Conservation (phyloP, 2,329 filamentous ascomycete genomes). For the Hypoxylon sp. region DNA sequence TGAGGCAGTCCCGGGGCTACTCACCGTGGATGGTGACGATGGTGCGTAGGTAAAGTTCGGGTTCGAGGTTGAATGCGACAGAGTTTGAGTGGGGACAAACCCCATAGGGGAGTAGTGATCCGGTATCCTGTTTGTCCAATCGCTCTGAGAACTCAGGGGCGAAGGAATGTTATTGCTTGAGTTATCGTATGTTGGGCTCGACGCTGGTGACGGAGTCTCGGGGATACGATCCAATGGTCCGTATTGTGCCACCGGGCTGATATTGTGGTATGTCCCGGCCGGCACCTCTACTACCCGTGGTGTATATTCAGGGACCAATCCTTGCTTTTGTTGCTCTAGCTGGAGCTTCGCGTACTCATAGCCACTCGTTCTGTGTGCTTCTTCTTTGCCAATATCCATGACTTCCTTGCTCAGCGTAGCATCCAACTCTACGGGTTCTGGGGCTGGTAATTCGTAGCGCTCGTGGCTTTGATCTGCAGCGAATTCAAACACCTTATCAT, state of each 20-base stretch:
- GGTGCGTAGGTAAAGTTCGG: conserved; percentile 47
- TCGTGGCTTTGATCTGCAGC: conserved; percentile 63
- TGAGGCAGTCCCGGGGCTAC: conserved; percentile 48
- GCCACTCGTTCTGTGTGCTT: conserved; percentile 59
- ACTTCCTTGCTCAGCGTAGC: conserved; percentile 59
- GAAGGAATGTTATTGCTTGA: conserved; percentile 62
- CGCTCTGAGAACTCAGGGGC: conserved; percentile 64
- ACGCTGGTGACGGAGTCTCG: conserved; percentile 51
- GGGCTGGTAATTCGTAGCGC: conserved; percentile 67
- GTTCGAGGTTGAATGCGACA: conserved; percentile 51
- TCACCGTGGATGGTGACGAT: conserved; percentile 45
- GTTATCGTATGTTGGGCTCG: conserved; percentile 56
- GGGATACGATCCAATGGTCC: conserved; percentile 53
- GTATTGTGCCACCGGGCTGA: conserved; percentile 56
- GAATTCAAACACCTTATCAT: conserved; percentile 57
- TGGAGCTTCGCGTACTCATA: conserved; percentile 69
- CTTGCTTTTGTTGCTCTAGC: conserved; percentile 66
- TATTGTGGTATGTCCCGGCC: conserved; percentile 56
- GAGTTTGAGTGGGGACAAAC: conserved; percentile 53
- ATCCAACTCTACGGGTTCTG: conserved; percentile 66
- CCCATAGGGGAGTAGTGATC: conserved; percentile 63
- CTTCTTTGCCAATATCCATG: conserved; percentile 60
- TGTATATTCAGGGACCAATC: conserved; percentile 65
- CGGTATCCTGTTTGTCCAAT: conserved; percentile 58
- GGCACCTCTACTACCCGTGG: conserved; percentile 56